A percentile compares a stretch with the other conserved stretches of the same genome.
phyloP scores from a whole-genome alignment of 106 monocot genomes.

The Dioscorea zingiberensis region DNA sequence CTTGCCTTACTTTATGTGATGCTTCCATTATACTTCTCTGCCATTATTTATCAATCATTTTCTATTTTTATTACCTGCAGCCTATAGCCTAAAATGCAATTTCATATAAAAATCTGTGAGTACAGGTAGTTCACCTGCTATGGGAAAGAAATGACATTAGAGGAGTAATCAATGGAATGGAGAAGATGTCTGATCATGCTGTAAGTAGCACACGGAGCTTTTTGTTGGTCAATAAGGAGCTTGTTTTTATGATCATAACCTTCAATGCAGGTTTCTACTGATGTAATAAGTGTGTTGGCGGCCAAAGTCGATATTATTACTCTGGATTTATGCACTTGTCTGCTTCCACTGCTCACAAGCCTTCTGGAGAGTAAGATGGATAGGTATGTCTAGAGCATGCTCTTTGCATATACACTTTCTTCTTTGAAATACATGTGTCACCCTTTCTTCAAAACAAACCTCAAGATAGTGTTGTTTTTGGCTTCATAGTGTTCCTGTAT shows the following conservation, averaged over 20 bases:
- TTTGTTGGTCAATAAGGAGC: no score
- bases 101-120: no score
- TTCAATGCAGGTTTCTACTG: slow-evolving; percentile 58
- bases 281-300: slow-evolving; percentile 40
- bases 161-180: slow-evolving; percentile 69
- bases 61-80: no score
- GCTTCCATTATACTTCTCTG: no score
- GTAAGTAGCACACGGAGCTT: slow-evolving; percentile 38
- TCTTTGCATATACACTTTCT: no score
- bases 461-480: no score
- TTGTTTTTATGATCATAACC: not conserved
- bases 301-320: slow-evolving; percentile 34
- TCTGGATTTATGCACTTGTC: slow-evolving; percentile 38
- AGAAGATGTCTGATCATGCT: slow-evolving; percentile 92
- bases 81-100: no score
- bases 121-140: slow-evolving; percentile 67
- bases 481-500: no score
- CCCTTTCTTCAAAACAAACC: no score
- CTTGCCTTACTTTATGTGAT: no score
- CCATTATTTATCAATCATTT: no score
- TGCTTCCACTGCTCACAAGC: slow-evolving; percentile 30
- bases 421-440: no score
- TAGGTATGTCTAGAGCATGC: slow-evolving; percentile 51
- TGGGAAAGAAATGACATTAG: slow-evolving; percentile 79
- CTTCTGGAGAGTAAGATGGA: slow-evolving; percentile 82